Conservation (phyloP, 75 land plant genomes). For the Pinus taeda region DNA sequence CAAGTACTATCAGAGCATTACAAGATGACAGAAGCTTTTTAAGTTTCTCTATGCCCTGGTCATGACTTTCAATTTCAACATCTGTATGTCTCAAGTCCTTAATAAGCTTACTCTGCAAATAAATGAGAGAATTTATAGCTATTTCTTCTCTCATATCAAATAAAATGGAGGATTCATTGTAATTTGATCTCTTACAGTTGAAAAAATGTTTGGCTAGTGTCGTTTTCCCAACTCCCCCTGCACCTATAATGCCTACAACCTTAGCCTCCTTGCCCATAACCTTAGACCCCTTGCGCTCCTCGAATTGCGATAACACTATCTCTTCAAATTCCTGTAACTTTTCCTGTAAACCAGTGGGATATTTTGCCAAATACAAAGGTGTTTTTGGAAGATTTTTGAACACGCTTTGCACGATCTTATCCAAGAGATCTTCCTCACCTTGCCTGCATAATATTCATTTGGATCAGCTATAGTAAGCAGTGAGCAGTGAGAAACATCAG, state of each 20-base stretch:
- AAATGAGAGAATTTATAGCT: not conserved
- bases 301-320: not conserved
- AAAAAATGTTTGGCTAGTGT: not conserved
- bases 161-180: not conserved
- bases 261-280: not conserved
- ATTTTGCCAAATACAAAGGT: not conserved
- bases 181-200: not conserved
- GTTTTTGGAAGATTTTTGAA: not conserved
- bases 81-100: not conserved
- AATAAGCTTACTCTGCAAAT: not conserved
- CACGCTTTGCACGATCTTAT: not conserved
- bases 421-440: not conserved
- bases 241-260: not conserved
- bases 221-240: slow-evolving; percentile 1
- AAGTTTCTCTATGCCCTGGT: not conserved
- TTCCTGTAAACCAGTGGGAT: not conserved
- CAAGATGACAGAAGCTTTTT: not conserved
- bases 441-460: too few species aligned
- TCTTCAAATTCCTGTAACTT: not conserved
- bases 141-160: not conserved
- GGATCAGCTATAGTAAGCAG: too few species aligned
- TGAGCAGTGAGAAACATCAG: too few species aligned
- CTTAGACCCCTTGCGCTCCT: not conserved
- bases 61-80: not conserved
- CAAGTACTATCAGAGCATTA: not conserved